A percentile compares a stretch with the other conserved stretches of the same genome.
These are phyloP conservation scores for Monosiga brevicollis DNA, from an alignment of 78 protist species.

Conservation along the genomic window DNA sequence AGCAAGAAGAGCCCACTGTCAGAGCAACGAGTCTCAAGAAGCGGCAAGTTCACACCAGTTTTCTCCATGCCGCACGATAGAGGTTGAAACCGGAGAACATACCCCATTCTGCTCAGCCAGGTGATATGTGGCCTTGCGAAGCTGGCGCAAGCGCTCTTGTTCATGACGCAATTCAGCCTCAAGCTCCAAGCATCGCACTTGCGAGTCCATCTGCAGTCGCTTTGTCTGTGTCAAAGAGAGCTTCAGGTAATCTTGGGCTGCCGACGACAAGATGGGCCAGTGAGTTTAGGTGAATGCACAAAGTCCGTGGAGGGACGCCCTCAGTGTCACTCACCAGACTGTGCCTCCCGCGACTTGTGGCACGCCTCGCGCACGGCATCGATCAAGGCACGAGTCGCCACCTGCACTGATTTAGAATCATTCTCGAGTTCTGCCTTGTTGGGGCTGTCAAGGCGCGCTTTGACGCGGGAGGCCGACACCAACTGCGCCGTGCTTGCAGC, in stretches of 20 bases:
- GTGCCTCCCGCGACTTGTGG: not conserved
- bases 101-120: no score
- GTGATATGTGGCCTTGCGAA: not conserved
- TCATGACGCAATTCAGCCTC: not conserved
- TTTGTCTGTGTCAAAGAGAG: not conserved
- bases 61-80: no score
- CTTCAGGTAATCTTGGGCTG: not conserved
- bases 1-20: no score
- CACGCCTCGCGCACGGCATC: not conserved
- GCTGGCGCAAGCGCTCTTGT: not conserved
- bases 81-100: no score
- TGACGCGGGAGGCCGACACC: not conserved
- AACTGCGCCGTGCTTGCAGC: not conserved
- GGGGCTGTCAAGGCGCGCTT: not conserved
- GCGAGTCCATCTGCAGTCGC: not conserved
- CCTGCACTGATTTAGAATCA: not conserved
- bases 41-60: no score
- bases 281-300: no score
- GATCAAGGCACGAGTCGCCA: not conserved
- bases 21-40: no score
- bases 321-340: no score
- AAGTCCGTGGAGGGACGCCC: no score
- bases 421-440: not conserved
- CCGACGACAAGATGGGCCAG: no score
- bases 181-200: not conserved